Base-by-base conservation (phyloP, 2,329 filamentous ascomycete species). In the Fusarium piperis region DNA sequence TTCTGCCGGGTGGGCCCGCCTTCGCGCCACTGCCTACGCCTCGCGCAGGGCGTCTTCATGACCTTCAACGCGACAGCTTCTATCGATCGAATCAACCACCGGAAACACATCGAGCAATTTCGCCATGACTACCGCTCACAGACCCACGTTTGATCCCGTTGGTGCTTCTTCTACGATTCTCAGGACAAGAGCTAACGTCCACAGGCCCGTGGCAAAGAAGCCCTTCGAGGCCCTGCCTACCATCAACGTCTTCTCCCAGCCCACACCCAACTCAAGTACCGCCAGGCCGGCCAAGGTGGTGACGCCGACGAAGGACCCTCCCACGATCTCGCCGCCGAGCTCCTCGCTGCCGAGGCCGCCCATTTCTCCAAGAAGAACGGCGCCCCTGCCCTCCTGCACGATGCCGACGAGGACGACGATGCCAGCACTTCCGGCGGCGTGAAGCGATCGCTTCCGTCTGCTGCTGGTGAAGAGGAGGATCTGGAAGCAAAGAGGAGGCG, bases 131-230 rank as follows among this genome's bases (percentile, higher is more conserved):
- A 89, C 86, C 83, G 90, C 90, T 44, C 90, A 92, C 74, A 93
- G 96, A 84, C 96, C 96, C 63, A 99, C 96, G 0, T 99, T 99
- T 80, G 96, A 99, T 81, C 96, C 96, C 73, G 93, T 95, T 88
- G 72, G 86, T 73, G 32, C 59, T 23, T 38, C 30, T 3, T 33
- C n/a, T 32, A 76, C 12, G 15, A 3, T 23, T 9, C 33, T 41
- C 13, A 53, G 44, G 51, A 26, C 46, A 52, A 57, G 26, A n/a
- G 44, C 79, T 81, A 76, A 83, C 69, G 41, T 23, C 70, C 52
- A 62, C 71, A 94, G 93, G 95, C 95, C 44, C 91, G 92, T 80
- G 96, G 96, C 80, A 98, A 98, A 87, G 96, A 99, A 83, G 94
- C 95, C 77, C 92, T 94, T 67, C 92, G 94, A 78, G 96, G 96